These are phyloP conservation scores for Pascua sp. DNA, from an alignment of 1,284 basidiomycete genomes.

Conservation along the genomic window DNA sequence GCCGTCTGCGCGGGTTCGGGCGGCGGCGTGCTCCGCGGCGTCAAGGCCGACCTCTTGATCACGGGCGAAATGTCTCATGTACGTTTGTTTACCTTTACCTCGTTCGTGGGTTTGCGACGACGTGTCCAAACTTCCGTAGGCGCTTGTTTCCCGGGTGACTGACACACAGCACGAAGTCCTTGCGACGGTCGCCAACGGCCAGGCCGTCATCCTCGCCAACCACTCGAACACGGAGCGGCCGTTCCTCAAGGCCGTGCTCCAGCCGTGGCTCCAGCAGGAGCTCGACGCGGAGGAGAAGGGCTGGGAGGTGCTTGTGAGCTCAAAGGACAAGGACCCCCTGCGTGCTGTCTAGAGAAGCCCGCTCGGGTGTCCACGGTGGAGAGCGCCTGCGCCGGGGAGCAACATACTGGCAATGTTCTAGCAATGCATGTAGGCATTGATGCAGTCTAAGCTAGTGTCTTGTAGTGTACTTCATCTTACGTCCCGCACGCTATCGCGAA, in stretches of 20 bases:
- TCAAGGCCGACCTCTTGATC: slow-evolving; percentile 73
- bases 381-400: too few relatives aligned
- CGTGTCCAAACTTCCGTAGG: too few relatives aligned
- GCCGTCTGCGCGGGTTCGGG: slow-evolving; percentile 76
- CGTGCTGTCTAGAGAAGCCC: slow-evolving; percentile 9
- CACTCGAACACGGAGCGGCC: slow-evolving; percentile 87
- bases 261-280: slow-evolving; percentile 59
- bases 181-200: slow-evolving; percentile 66
- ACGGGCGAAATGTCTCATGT: slow-evolving; percentile 92
- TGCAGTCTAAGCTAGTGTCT: too few relatives aligned
- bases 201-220: slow-evolving; percentile 74
- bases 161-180: slow-evolving; percentile 71
- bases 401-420: too few relatives aligned
- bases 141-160: too few relatives aligned
- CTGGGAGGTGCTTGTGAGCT: slow-evolving; percentile 18
- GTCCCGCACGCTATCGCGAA: too few relatives aligned
- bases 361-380: too few relatives aligned
- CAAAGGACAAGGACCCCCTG: slow-evolving; percentile 18
- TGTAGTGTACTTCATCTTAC: too few relatives aligned
- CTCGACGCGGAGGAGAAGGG: slow-evolving; percentile 45
- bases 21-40: slow-evolving; percentile 65
- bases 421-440: too few relatives aligned
- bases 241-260: slow-evolving; percentile 66
- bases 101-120: not conserved
- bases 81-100: slow-evolving; percentile 33